Percentiles rank a stretch among this genome's conserved stretches.
Evolutionary conservation across 2,329 filamentous ascomycete species (phyloP).

Genomic region (Davidsoniella neocaledoniae): DNA sequence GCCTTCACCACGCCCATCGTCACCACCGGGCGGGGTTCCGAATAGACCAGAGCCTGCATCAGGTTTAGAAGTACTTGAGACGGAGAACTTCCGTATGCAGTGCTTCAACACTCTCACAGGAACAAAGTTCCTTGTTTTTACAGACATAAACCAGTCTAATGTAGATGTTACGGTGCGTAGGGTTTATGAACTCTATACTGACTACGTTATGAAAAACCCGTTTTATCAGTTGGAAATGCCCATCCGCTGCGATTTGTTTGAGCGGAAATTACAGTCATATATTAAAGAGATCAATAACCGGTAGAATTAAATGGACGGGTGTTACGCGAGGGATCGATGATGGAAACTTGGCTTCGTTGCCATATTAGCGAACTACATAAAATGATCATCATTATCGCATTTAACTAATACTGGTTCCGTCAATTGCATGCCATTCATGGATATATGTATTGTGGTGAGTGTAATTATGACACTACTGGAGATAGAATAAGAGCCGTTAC

Average conservation of each 20-base stretch:
- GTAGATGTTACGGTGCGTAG: slow-evolving; percentile 68
- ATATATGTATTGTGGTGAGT: too few species aligned
- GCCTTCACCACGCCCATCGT: slow-evolving; percentile 16
- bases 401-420: too few species aligned
- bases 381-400: background rate
- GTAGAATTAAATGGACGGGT: background rate
- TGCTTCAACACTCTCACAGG: slow-evolving; percentile 93
- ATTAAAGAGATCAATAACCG: slow-evolving; percentile 55
- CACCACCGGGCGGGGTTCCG: slow-evolving; percentile 18
- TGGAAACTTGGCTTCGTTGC: background rate
- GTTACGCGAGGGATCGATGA: background rate
- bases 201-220: slow-evolving; percentile 99
- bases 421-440: too few species aligned
- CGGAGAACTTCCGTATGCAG: slow-evolving; percentile 83
- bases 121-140: slow-evolving; percentile 90
- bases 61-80: slow-evolving; percentile 84
- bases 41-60: slow-evolving; percentile 47
- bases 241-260: slow-evolving; percentile 85
- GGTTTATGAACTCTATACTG: slow-evolving; percentile 87
- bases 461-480: too few species aligned
- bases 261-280: slow-evolving; percentile 67
- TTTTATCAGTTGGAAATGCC: slow-evolving; percentile 99
- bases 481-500: slow-evolving; percentile 3
- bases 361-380: background rate
- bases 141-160: slow-evolving; percentile 73